Evolutionary conservation across 2,329 filamentous ascomycete genomes (phyloP).

Genomic region (Blastomyces gilchristii): DNA sequence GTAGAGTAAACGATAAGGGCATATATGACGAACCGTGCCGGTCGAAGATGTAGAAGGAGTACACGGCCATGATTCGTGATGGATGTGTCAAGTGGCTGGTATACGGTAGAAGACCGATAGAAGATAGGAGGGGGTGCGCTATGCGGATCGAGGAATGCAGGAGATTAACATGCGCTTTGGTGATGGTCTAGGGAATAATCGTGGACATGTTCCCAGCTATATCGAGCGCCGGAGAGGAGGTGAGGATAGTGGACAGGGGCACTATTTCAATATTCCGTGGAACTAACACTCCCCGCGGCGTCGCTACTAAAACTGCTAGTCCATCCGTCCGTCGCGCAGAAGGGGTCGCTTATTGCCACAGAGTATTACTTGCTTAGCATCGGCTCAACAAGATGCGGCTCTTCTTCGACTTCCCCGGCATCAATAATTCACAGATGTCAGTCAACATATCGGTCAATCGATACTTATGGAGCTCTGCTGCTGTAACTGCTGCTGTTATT

Average conservation of each 20-base stretch:
- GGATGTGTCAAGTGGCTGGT: slow-evolving; percentile 8
- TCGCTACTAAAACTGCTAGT: too few species aligned
- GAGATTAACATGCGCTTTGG: background rate
- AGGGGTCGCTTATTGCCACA: background rate
- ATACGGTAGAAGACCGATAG: background rate
- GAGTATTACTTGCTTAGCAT: background rate
- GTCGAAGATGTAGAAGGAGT: slow-evolving; percentile 98
- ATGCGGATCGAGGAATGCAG: background rate
- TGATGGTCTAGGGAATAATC: background rate
- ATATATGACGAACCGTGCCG: slow-evolving; percentile 63
- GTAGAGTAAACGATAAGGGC: slow-evolving; percentile 1
- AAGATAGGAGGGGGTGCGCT: background rate
- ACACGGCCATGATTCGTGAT: slow-evolving; percentile 64
- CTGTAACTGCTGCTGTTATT: background rate
- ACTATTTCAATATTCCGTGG: background rate
- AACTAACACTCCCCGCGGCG: background rate
- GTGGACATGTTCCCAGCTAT: background rate
- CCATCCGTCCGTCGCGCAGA: too few species aligned
- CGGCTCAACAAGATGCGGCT: background rate
- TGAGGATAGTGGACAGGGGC: background rate
- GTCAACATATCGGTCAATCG: background rate
- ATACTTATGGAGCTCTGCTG: background rate
- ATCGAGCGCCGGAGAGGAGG: background rate
- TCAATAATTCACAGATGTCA: background rate
- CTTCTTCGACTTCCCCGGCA: too few species aligned